Evolutionary conservation across 2,329 filamentous ascomycete genomes (phyloP).

Genomic region (Dactylellina leptospora): DNA sequence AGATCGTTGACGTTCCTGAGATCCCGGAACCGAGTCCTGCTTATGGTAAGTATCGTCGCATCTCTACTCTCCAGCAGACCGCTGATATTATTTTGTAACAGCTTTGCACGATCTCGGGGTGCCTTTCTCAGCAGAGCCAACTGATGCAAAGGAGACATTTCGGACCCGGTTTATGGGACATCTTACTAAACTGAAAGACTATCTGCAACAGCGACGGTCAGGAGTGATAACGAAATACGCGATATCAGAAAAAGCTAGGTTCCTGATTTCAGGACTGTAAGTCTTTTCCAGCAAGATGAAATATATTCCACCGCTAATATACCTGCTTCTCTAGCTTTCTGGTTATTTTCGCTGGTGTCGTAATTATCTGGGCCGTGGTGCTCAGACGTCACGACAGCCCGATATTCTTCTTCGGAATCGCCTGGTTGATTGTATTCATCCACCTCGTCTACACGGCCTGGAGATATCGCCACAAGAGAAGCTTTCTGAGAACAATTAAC

Average conservation of each 20-base stretch:
- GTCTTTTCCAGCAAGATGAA: background rate
- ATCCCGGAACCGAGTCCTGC: conserved; percentile 21
- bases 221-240: background rate
- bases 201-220: background rate
- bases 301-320: background rate
- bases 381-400: background rate
- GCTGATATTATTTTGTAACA: too few species aligned
- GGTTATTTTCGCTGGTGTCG: background rate
- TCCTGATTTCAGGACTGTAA: conserved; percentile 15
- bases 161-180: conserved; percentile 2
- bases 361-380: background rate
- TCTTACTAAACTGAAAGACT: conserved; percentile 23
- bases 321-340: conserved; percentile 6
- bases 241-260: background rate
- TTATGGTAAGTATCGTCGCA: conserved; percentile 21
- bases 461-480: conserved; percentile 5
- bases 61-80: too few species aligned
- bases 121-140: background rate
- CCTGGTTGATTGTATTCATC: conserved; percentile 7
- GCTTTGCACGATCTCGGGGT: conserved; percentile 14
- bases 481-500: conserved; percentile 6
- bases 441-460: background rate
- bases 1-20: conserved; percentile 4
- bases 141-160: conserved; percentile 19
- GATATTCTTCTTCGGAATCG: background rate